These are phyloP conservation scores for Castanopsis chinensis DNA, from an alignment of 306 rosid genomes.

Conservation along the genomic window DNA sequence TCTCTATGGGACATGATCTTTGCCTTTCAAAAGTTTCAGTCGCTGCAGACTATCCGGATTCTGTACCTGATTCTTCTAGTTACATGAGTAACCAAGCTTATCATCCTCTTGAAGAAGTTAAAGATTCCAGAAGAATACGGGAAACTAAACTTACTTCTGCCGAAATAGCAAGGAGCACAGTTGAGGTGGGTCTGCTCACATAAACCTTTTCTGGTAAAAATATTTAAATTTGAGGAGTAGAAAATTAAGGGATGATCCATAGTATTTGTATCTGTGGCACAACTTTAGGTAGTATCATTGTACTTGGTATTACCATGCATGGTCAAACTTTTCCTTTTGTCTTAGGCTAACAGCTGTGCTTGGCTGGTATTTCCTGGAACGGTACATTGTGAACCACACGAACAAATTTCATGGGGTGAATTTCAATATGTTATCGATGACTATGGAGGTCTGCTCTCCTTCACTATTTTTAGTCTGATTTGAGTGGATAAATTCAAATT, in stretches of 20 bases:
- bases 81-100: constrained; percentile 50
- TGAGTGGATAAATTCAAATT: constrained; percentile 10
- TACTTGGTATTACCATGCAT: constrained; percentile 24
- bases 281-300: constrained; percentile 26
- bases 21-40: constrained; percentile 76
- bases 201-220: neutral
- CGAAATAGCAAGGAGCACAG: constrained; percentile 74
- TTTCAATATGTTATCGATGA: constrained; percentile 69
- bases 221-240: constrained; percentile 16
- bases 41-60: constrained; percentile 92
- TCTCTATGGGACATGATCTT: constrained; percentile 55
- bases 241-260: constrained; percentile 4
- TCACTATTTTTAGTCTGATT: constrained; percentile 14
- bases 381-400: constrained; percentile 92
- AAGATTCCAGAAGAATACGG: constrained; percentile 40
- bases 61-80: constrained; percentile 78
- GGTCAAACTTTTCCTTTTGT: constrained; percentile 35
- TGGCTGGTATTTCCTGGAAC: constrained; percentile 80
- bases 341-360: constrained; percentile 71
- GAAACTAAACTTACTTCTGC: constrained; percentile 75
- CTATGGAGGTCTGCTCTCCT: constrained; percentile 62
- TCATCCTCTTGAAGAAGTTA: constrained; percentile 93
- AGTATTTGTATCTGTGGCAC: constrained; percentile 18
- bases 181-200: constrained; percentile 58
- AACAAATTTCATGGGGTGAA: constrained; percentile 73